Evolutionary conservation across 441 rosid genomes (phyloP), one percentile per base, ranked within the genome.

Genomic region (Flueggea neowawraea): DNA sequence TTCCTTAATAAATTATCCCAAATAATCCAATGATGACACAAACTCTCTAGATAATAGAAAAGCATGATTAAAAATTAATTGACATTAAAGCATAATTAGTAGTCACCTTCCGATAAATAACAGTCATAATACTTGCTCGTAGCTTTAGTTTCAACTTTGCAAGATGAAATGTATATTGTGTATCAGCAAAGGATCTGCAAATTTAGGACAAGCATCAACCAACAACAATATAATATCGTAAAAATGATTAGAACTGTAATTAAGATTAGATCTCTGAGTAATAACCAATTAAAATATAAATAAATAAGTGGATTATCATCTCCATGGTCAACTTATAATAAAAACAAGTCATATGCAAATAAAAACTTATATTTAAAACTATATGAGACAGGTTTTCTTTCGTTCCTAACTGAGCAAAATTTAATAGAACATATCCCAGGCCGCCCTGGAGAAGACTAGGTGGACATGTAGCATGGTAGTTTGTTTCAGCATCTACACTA

Each of bases 111-210:
- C 70, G 78, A 65, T 90, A 93, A 58, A 93, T 85, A 66, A 84
- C 63, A 60, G 86, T 85, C 97, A 90, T 93, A 49, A 93, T 90
- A 73, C 97, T 84, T 58, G 96, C 86, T 53, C 98, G 80, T 58
- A 93, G 78, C 81, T 82, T 93, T 61, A 93, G 83, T 80, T 83
- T 90, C 72, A 93, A 80, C 81, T 87, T 93, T 32, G 90, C 75
- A 60, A 93, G 87, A 68, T 69, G 86, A 72, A 78, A 87, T 33
- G 86, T 61, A 73, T 90, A 93, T 65, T 93, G 97, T 54, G 98
- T 85, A 80, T 93, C 98, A 63, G 84, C 81, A 66, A 93, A 87
- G 58, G 98, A 93, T 78, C 98, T 93, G 91, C 74, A 77, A 67
- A 60, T 72, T 73, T 68, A 69, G 51, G n/a, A n/a, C n/a, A n/a